phyloP scores from a whole-genome alignment of 2,329 filamentous ascomycete genomes.

The Colletotrichum sp. region DNA sequence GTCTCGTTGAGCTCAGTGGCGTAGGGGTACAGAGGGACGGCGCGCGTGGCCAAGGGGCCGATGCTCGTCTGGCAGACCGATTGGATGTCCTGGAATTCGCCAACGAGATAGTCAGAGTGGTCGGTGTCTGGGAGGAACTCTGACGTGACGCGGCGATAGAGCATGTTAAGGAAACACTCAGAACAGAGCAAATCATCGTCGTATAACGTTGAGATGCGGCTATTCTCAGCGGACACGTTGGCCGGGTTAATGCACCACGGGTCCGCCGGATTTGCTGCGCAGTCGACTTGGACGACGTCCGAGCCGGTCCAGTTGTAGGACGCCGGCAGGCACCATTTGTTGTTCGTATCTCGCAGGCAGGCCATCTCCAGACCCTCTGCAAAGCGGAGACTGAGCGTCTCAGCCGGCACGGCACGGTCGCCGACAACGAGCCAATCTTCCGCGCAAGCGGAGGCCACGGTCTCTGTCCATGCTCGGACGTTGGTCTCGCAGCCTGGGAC shows the following conservation, averaged over 20 bases:
- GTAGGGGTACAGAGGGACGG: not conserved
- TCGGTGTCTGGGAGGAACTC: conserved; percentile 3
- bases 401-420: conserved; percentile 5
- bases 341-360: not conserved
- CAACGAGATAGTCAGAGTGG: conserved; percentile 2
- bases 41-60: not conserved
- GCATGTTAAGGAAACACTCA: not conserved
- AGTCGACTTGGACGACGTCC: conserved; percentile 10
- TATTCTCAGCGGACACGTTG: conserved; percentile 3
- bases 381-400: conserved; percentile 6
- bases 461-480: not conserved
- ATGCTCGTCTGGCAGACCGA: conserved; percentile 6
- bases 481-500: not conserved
- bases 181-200: conserved; percentile 14
- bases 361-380: not conserved
- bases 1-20: not conserved
- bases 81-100: conserved; percentile 3
- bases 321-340: conserved; percentile 2
- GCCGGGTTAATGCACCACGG: conserved; percentile 9
- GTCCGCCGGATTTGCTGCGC: conserved; percentile 9
- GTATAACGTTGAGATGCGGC: conserved; percentile 9
- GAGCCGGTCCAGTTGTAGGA: conserved; percentile 16
- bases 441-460: not conserved
- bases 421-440: not conserved
- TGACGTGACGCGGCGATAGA: not conserved